Evolutionary conservation across 768 basidiomycete genomes (phyloP).

Genomic region (Pholiota molesta): DNA sequence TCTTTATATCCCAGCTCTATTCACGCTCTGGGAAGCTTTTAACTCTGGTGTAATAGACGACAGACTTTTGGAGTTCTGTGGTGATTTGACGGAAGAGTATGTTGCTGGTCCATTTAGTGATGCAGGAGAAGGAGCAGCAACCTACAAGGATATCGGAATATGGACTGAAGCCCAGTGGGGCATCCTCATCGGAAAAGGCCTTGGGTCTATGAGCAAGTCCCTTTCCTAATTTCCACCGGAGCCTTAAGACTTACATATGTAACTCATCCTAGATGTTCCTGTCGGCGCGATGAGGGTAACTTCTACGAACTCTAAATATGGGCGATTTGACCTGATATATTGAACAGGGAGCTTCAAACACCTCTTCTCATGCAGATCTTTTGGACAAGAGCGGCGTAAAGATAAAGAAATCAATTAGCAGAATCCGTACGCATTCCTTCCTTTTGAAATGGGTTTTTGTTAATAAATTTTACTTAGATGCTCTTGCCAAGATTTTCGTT

Average conservation of each 20-base stretch:
- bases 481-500: constrained; percentile 83
- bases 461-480: constrained; percentile 45
- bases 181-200: constrained; percentile 78
- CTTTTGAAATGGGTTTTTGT: constrained; percentile 1
- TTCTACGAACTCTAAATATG: background rate
- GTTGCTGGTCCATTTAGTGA: constrained; percentile 57
- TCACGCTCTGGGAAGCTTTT: constrained; percentile 79
- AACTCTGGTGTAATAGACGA: constrained; percentile 78
- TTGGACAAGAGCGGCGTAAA: constrained; percentile 57
- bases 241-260: background rate
- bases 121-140: constrained; percentile 54
- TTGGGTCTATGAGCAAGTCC: constrained; percentile 74
- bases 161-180: constrained; percentile 87
- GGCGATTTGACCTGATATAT: constrained; percentile 1
- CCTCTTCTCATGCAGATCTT: constrained; percentile 71
- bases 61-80: constrained; percentile 70
- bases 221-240: background rate
- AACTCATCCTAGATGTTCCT: constrained; percentile 56
- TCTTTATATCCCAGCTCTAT: constrained; percentile 70
- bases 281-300: constrained; percentile 69
- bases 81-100: constrained; percentile 72
- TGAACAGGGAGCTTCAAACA: constrained; percentile 60
- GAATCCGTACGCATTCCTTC: constrained; percentile 50
- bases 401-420: constrained; percentile 72
- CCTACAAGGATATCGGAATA: constrained; percentile 87